Evolutionary conservation across 108 stramenopile genomes (phyloP).

Genomic region (Fragilaria crotonensis): DNA sequence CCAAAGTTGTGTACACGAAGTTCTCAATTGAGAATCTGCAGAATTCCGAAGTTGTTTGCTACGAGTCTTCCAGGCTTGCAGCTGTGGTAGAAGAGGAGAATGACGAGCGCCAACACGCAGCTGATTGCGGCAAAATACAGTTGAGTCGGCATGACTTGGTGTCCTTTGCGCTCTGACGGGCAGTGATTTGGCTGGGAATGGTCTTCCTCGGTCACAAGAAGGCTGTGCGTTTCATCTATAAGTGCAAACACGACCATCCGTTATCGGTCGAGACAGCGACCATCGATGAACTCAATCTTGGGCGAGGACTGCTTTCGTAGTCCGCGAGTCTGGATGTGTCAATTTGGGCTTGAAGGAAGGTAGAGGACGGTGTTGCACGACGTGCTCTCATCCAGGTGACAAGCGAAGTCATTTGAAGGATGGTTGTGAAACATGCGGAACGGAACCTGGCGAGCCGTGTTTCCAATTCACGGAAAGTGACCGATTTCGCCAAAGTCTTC

Average conservation of each 20-base stretch:
- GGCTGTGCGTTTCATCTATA: constrained; percentile 64
- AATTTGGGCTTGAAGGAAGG: constrained; percentile 23
- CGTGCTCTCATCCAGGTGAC: constrained; percentile 58
- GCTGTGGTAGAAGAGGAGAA: constrained; percentile 17
- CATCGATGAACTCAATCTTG: constrained; percentile 51
- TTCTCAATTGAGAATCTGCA: constrained; percentile 78
- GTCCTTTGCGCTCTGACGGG: constrained; percentile 75
- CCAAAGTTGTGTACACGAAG: constrained; percentile 79
- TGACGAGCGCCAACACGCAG: constrained; percentile 9
- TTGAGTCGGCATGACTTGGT: constrained; percentile 58
- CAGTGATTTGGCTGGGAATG: constrained; percentile 61
- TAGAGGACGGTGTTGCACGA: constrained; percentile 38
- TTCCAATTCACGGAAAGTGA: constrained; percentile 36
- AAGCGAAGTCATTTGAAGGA: constrained; percentile 52
- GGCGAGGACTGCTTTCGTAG: constrained; percentile 17
- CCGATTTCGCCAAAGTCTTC: constrained; percentile 37
- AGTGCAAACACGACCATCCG: constrained; percentile 48
- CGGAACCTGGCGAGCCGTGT: constrained; percentile 69
- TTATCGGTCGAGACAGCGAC: constrained; percentile 31
- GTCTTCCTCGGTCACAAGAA: constrained; percentile 66
- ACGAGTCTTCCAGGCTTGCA: constrained; percentile 39
- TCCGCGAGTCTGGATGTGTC: constrained; percentile 5
- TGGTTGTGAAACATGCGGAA: constrained; percentile 70
- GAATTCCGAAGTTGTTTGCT: constrained; percentile 47
- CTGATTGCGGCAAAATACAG: not conserved